Conservation (phyloP, 1,139 yeast species). For the Trichomonascaceae sp. region DNA sequence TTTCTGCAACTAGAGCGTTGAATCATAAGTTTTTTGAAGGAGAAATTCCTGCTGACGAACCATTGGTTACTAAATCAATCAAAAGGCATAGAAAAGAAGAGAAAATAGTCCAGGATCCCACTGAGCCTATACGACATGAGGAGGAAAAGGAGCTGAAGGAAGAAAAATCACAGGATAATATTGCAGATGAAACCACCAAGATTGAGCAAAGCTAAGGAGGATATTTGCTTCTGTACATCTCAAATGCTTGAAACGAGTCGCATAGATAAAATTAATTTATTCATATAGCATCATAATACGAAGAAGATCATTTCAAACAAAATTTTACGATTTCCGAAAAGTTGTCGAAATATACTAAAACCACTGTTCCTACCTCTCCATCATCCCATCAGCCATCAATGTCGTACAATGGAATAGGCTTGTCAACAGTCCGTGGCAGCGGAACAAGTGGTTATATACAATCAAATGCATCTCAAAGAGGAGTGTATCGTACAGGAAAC, state of each 20-base stretch:
- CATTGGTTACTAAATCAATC: constrained; percentile 5
- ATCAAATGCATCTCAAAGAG: constrained; percentile 38
- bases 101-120: not conserved
- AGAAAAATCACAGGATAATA: not conserved
- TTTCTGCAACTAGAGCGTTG: constrained; percentile 52
- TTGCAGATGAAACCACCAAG: not conserved
- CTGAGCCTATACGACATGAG: not conserved
- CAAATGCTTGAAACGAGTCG: not conserved
- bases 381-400: constrained; percentile 29
- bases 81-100: constrained; percentile 1
- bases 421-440: constrained; percentile 59
- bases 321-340: not conserved
- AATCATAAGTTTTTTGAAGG: constrained; percentile 46
- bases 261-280: not conserved
- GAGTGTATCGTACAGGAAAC: constrained; percentile 31
- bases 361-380: not conserved
- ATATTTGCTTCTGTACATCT: not conserved
- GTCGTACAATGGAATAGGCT: constrained; percentile 67
- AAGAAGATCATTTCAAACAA: not conserved
- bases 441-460: constrained; percentile 71
- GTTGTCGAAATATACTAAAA: not conserved
- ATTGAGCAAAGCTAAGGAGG: constrained; percentile 1
- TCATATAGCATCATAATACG: not conserved
- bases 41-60: constrained; percentile 6
- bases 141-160: constrained; percentile 1